Conservation (phyloP, 768 basidiomycete species). For the Pisolithus albus region DNA sequence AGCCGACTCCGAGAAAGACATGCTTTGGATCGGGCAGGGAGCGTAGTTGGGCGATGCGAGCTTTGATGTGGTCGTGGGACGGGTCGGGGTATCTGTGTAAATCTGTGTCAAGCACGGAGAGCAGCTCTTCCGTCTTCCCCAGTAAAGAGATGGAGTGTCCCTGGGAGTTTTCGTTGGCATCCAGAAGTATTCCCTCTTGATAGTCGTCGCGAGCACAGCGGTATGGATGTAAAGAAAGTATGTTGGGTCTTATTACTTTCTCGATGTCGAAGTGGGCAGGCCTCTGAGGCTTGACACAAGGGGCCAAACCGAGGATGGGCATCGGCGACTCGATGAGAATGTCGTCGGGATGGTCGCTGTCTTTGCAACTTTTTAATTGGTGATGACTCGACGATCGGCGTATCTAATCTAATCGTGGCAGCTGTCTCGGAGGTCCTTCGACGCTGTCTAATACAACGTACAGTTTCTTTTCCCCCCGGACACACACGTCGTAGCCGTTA, state of each 20-base stretch:
- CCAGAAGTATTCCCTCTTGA: slow-evolving; percentile 81
- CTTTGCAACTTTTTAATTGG: too few relatives aligned
- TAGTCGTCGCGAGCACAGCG: slow-evolving; percentile 97
- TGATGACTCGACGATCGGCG: neutral
- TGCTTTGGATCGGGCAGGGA: slow-evolving; percentile 55
- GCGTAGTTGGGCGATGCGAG: slow-evolving; percentile 66
- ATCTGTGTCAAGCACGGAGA: slow-evolving; percentile 38
- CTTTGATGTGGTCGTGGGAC: slow-evolving; percentile 73
- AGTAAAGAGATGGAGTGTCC: slow-evolving; percentile 67
- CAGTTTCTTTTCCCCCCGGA: neutral
- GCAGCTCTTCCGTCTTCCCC: slow-evolving; percentile 29
- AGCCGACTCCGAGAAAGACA: slow-evolving; percentile 93
- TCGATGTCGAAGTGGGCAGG: slow-evolving; percentile 85
- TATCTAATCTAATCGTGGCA: neutral
- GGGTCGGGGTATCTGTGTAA: slow-evolving; percentile 95
- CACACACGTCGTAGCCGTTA: neutral
- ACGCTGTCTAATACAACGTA: neutral
- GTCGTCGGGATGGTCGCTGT: too few relatives aligned
- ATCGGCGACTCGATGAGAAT: slow-evolving; percentile 25
- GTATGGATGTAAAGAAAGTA: slow-evolving; percentile 86
- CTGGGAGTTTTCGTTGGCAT: slow-evolving; percentile 96
- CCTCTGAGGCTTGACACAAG: slow-evolving; percentile 35
- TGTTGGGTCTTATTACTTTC: slow-evolving; percentile 85
- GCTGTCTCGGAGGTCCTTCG: neutral
- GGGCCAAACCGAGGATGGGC: slow-evolving; percentile 58